Evolutionary conservation across 2,329 filamentous ascomycete genomes (phyloP).

Genomic region (Cytospora piceae): DNA sequence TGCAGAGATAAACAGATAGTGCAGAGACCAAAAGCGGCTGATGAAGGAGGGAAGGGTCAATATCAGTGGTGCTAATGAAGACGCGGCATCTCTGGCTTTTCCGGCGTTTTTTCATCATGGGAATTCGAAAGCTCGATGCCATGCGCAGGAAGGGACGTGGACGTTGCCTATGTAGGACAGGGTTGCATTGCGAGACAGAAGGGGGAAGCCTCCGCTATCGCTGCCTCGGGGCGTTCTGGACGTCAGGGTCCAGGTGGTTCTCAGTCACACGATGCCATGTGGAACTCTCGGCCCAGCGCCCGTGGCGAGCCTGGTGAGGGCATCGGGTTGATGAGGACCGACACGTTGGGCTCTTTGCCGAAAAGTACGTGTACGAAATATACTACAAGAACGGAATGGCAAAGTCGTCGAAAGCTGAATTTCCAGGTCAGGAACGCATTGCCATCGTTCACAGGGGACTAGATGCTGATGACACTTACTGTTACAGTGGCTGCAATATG

Average conservation of each 20-base stretch:
- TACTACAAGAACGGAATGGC: not conserved
- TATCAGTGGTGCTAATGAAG: not conserved
- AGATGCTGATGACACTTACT: constrained; percentile 10
- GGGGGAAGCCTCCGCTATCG: constrained; percentile 25
- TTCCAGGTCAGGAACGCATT: not conserved
- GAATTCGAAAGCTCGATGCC: constrained; percentile 2
- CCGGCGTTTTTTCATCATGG: not conserved
- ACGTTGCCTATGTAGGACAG: not conserved
- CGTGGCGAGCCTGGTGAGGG: not conserved
- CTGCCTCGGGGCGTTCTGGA: constrained; percentile 11
- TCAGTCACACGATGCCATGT: not conserved
- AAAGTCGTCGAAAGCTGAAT: not conserved
- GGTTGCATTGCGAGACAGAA: constrained; percentile 8
- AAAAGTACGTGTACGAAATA: not conserved
- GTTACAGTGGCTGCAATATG: constrained; percentile 27
- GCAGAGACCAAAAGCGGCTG: not conserved
- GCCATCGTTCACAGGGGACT: constrained; percentile 5
- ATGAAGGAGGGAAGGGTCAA: not conserved
- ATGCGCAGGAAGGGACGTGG: constrained; percentile 1
- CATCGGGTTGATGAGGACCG: not conserved
- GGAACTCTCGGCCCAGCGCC: constrained; percentile 9
- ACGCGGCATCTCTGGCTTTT: not conserved
- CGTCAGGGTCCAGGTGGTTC: constrained; percentile 4
- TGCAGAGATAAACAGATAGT: not conserved
- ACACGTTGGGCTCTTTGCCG: not conserved